phyloP scores from a whole-genome alignment of 257 asterid species.

The Penstemon barbatus region DNA sequence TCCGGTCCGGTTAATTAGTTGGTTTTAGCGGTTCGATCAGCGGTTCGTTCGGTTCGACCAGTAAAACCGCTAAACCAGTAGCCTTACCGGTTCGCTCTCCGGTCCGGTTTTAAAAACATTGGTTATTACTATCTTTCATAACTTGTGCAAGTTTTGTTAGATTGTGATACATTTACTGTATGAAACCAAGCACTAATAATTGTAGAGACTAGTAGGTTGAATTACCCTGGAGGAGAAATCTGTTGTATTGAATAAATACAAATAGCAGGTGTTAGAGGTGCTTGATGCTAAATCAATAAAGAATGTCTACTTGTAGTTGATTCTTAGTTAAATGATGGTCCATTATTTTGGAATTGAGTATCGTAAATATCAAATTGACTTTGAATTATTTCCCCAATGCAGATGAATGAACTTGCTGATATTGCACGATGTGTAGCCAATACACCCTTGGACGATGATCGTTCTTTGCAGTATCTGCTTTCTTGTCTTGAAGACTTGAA shows the following conservation, averaged over 20 bases:
- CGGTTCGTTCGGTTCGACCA: too few relatives aligned
- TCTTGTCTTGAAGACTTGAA: slow-evolving; percentile 97
- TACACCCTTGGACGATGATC: slow-evolving; percentile 88
- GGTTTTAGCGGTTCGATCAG: too few relatives aligned
- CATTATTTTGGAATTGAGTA: slow-evolving; percentile 11
- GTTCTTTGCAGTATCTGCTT: slow-evolving; percentile 73
- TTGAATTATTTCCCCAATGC: slow-evolving; percentile 32
- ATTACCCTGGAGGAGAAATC: slow-evolving; percentile 10
- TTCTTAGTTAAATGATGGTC: neutral
- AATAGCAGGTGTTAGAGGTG: neutral
- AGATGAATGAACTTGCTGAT: slow-evolving; percentile 98
- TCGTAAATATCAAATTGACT: slow-evolving; percentile 13
- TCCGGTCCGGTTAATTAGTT: too few relatives aligned
- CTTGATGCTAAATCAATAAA: slow-evolving; percentile 1
- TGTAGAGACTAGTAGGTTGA: slow-evolving; percentile 14
- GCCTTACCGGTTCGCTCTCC: too few relatives aligned
- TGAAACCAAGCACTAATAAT: slow-evolving; percentile 21
- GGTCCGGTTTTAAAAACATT: too few relatives aligned
- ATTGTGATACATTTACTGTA: slow-evolving; percentile 18
- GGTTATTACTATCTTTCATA: slow-evolving; percentile 8
- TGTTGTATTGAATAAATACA: slow-evolving; percentile 12
- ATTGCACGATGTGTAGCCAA: slow-evolving; percentile 93
- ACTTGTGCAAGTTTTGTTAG: neutral
- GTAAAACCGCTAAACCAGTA: too few relatives aligned
- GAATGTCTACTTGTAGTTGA: neutral